Evolutionary conservation across 257 asterid genomes (phyloP).

Genomic region (Plantago ovata): DNA sequence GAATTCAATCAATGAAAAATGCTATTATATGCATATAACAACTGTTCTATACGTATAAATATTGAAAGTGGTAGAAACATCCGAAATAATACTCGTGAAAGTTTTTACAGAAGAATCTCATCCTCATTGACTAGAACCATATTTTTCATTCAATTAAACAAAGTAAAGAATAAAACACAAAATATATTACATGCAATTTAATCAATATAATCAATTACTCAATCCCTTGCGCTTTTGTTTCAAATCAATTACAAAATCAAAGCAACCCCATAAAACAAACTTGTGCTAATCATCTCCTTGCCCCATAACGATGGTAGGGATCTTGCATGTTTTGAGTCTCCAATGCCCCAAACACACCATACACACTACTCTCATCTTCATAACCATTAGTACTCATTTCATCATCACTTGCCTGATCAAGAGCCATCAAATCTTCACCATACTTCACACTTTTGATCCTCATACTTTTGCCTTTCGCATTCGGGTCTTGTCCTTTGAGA

Average conservation of each 20-base stretch:
- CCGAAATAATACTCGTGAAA: no score
- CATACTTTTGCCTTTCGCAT: constrained; percentile 16
- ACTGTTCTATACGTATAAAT: no score
- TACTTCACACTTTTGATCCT: constrained; percentile 57
- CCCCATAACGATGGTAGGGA: constrained; percentile 38
- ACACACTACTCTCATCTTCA: constrained; percentile 64
- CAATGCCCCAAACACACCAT: constrained; percentile 75
- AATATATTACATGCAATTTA: no score
- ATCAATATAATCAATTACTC: no score
- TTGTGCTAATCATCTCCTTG: constrained; percentile 27
- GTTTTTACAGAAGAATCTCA: no score
- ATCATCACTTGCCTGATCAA: constrained; percentile 58
- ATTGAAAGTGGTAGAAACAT: no score
- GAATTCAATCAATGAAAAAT: no score
- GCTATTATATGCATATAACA: no score
- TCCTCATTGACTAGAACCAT: no score
- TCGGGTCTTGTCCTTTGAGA: constrained; percentile 36
- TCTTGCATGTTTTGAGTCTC: constrained; percentile 55
- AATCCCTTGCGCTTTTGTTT: background rate
- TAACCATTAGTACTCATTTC: constrained; percentile 17
- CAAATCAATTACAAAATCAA: background rate
- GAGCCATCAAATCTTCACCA: constrained; percentile 62
- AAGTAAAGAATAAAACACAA: no score
- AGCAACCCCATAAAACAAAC: background rate
- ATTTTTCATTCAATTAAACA: no score